A percentile compares a stretch with the other conserved stretches of the same genome.
Conservation (phyloP, 495 filamentous ascomycete genomes). For the Hypoxylon rickii region DNA sequence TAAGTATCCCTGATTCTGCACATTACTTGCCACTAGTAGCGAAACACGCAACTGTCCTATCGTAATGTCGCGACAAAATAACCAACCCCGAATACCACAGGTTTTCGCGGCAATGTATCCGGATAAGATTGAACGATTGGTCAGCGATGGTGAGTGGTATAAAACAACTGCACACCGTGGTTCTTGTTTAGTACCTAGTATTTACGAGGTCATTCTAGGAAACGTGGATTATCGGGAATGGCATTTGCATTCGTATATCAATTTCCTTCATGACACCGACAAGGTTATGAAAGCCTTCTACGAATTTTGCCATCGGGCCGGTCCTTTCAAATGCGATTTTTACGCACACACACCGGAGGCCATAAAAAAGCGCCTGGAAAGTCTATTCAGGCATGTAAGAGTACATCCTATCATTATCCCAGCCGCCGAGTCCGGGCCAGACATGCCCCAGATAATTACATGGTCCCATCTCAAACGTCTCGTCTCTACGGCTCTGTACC, state of each 20-base stretch:
- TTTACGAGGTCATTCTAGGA: conserved; percentile 24
- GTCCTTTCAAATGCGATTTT: conserved; percentile 53
- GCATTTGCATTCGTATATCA: conserved; percentile 51
- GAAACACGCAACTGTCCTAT: not conserved
- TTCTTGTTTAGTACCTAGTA: conserved; percentile 4
- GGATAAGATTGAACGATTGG: conserved; percentile 50
- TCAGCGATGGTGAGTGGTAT: conserved; percentile 50
- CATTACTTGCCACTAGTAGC: not conserved
- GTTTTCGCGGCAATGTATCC: conserved; percentile 57
- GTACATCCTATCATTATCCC: conserved; percentile 55
- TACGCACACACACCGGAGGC: conserved; percentile 45
- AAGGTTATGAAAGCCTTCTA: conserved; percentile 60
- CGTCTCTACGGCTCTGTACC: conserved; percentile 59
- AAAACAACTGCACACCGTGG: not conserved
- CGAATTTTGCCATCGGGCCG: conserved; percentile 55
- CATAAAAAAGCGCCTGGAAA: conserved; percentile 46
- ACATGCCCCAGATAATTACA: conserved; percentile 46
- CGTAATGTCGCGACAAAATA: not conserved
- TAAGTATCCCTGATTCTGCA: not conserved
- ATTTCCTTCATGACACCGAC: conserved; percentile 57
- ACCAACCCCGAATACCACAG: conserved; percentile 3
- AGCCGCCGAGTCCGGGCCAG: conserved; percentile 29
- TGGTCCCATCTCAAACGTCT: conserved; percentile 49
- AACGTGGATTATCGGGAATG: conserved; percentile 56
- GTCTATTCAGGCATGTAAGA: conserved; percentile 49